Conservation (phyloP, 352 stramenopile species). For the Globisporangium paroecandrum region DNA sequence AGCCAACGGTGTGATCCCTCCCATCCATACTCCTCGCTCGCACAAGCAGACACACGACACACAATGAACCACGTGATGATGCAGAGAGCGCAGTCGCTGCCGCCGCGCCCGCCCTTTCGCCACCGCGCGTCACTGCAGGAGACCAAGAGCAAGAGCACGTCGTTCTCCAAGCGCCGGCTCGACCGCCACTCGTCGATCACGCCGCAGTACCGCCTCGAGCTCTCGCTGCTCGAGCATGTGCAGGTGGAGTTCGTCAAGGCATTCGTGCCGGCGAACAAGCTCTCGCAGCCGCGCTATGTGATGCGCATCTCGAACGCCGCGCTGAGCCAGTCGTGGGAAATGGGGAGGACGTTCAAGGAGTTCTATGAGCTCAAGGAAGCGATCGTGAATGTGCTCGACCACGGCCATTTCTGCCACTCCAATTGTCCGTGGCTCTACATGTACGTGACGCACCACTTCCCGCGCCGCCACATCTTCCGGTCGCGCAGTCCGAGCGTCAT, state of each 20-base stretch:
- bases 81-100: conserved; percentile 42
- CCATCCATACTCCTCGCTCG: background rate
- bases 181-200: conserved; percentile 47
- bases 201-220: conserved; percentile 43
- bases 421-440: conserved; percentile 87
- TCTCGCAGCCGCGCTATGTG: conserved; percentile 65
- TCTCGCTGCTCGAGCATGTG: conserved; percentile 69
- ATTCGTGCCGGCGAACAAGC: conserved; percentile 66
- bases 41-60: too few species aligned
- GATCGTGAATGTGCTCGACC: conserved; percentile 51
- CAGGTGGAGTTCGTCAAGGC: conserved; percentile 83
- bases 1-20: background rate
- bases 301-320: conserved; percentile 75
- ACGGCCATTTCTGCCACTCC: conserved; percentile 76
- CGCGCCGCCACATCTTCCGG: conserved; percentile 68
- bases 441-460: conserved; percentile 76
- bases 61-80: conserved; percentile 21
- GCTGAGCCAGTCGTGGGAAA: conserved; percentile 73
- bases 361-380: conserved; percentile 78
- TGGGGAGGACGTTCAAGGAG: conserved; percentile 72
- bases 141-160: conserved; percentile 20
- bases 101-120: conserved; percentile 26
- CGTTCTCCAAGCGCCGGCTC: conserved; percentile 44
- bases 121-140: conserved; percentile 44
- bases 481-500: conserved; percentile 66